Evolutionary conservation across 148 eudicot genomes (phyloP), one percentile per base, ranked within the genome.

Genomic region (Bassia scoparia): DNA sequence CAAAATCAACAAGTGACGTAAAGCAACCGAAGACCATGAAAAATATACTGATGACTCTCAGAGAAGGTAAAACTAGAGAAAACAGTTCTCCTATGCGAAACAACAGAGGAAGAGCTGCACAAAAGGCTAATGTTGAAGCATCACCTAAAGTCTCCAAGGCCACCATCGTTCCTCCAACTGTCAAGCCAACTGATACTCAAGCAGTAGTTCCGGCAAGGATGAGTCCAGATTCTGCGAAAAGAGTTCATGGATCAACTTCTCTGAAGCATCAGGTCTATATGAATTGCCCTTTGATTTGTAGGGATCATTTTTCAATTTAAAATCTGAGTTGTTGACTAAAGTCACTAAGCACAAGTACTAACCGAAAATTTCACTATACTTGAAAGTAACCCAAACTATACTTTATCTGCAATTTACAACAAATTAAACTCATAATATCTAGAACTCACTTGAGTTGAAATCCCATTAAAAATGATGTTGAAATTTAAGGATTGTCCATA

Each of bases 81-180:
- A 86, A 74, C 71, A 86, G 92, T 80, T 96, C 99, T 54, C 99
- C 99, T 1, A 75, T 92, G 90, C 87, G 99, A 87, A 83, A 83
- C 61, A 84, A 67, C 72, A 82, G 86, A 61, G 73, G 79, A 69
- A 85, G 84, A 71, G 49, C 59, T 81, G 75, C 27, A 65, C 90
- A 83, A 78, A 85, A 82, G 76, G 71, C 84, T 73, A 75, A 72
- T 65, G 59, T 76, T 7, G 97, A 92, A 83, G 87, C 81, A 38
- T 74, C 84, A 43, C 86, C 92, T 61, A 90, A 84, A 79, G 77
- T 89, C 53, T 61, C 89, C 29, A 96, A 84, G 82, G 84, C 87
- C 46, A 74, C 83, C 78, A 78, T 85, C 43, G 83, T 84, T 77
- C 90, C 85, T 78, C 87, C 88, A 74, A 85, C 81, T 78, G 81